Evolutionary conservation across 1,139 yeast genomes (phyloP).

Genomic region (Debaryomyces coudertii): DNA sequence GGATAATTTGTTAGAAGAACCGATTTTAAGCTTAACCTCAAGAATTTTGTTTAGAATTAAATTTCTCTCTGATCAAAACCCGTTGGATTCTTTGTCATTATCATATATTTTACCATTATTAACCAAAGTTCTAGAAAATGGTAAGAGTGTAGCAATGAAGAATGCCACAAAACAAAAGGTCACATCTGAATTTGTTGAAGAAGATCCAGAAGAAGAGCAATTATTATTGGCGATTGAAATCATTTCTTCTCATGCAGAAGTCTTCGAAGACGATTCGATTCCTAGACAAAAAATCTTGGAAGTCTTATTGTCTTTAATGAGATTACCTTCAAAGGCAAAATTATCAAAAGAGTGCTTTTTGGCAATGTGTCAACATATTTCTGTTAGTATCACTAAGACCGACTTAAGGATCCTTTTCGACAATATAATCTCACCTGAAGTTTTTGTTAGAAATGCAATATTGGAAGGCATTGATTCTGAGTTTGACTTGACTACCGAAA

Average conservation of each 20-base stretch:
- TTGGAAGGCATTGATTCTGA: constrained; percentile 87
- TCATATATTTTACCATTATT: constrained; percentile 77
- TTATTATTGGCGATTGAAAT: constrained; percentile 77
- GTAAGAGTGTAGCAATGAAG: constrained; percentile 55
- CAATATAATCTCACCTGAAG: constrained; percentile 63
- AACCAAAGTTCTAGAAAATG: constrained; percentile 62
- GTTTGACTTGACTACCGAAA: constrained; percentile 66
- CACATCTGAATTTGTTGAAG: constrained; percentile 69
- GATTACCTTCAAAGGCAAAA: constrained; percentile 77
- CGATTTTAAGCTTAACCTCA: constrained; percentile 56
- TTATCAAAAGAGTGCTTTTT: constrained; percentile 81
- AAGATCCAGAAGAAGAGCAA: constrained; percentile 88
- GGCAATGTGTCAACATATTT: constrained; percentile 73
- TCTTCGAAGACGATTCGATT: constrained; percentile 63
- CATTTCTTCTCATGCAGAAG: constrained; percentile 73
- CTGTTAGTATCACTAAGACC: constrained; percentile 54
- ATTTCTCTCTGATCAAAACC: constrained; percentile 70
- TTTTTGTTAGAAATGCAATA: constrained; percentile 75
- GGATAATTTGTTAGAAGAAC: constrained; percentile 50
- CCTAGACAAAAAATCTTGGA: constrained; percentile 69
- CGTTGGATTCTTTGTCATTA: constrained; percentile 69
- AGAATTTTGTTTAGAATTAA: constrained; percentile 76
- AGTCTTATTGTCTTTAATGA: constrained; percentile 67
- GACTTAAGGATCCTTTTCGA: constrained; percentile 66
- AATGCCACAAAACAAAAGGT: constrained; percentile 52